These are phyloP conservation scores for Galeopsis tetrahit DNA, from an alignment of 257 asterid genomes.

Conservation along the genomic window DNA sequence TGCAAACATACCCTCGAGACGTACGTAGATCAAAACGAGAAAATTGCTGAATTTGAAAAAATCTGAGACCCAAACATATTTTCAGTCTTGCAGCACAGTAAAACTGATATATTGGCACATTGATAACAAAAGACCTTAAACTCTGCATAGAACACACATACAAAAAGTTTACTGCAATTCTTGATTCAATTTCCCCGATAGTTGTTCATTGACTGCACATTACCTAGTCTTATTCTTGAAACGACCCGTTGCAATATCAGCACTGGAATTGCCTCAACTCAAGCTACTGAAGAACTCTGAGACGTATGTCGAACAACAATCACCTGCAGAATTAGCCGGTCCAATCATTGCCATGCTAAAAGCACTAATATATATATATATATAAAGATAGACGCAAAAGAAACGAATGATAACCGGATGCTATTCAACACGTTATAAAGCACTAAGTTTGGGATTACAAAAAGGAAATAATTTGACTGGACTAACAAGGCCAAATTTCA, in stretches of 20 bases:
- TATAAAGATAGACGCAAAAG: too few species aligned
- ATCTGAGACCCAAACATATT: neutral
- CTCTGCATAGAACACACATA: neutral
- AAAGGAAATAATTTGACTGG: neutral
- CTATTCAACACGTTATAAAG: too few species aligned
- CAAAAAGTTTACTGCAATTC: neutral
- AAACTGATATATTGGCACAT: neutral
- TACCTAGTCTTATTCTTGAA: neutral
- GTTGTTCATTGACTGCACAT: neutral
- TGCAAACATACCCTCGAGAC: too few species aligned
- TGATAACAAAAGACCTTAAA: neutral
- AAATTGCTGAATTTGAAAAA: too few species aligned
- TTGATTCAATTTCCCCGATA: neutral
- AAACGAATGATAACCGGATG: too few species aligned
- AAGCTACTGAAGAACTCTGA: neutral
- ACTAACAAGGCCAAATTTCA: neutral
- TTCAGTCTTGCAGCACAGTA: neutral
- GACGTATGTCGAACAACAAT: neutral
- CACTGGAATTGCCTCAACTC: neutral
- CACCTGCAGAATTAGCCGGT: neutral
- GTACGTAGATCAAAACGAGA: too few species aligned
- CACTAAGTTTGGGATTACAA: neutral
- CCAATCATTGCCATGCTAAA: too few species aligned
- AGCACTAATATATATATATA: too few species aligned
- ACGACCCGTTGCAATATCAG: neutral